Percentiles rank a stretch among this genome's conserved stretches.
Evolutionary conservation across 2,329 filamentous ascomycete genomes (phyloP).

Genomic region (Fusarium tjaetaba): DNA sequence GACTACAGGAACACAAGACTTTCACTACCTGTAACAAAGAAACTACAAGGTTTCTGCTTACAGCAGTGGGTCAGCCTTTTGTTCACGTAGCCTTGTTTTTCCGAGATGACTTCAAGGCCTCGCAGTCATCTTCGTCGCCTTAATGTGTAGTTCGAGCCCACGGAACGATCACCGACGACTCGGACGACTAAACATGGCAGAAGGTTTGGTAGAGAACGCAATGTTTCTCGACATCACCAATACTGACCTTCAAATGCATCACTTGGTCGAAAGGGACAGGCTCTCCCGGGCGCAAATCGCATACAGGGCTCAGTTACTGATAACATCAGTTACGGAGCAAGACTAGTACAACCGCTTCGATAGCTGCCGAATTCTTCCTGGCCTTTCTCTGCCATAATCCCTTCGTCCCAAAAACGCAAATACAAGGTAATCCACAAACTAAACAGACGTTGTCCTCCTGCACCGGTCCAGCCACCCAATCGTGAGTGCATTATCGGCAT

Average conservation of each 20-base stretch:
- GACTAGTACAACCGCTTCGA: neutral
- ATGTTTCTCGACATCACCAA: rapidly evolving
- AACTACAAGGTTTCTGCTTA: rapidly evolving
- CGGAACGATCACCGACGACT: neutral
- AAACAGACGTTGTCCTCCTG: neutral
- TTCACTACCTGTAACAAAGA: neutral
- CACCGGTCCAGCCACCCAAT: neutral
- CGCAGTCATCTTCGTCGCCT: neutral
- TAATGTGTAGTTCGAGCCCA: rapidly evolving
- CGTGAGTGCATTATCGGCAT: rapidly evolving
- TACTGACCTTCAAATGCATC: neutral
- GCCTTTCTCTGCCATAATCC: too few species aligned
- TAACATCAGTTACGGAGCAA: neutral
- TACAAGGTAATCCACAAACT: too few species aligned
- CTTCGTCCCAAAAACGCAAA: neutral
- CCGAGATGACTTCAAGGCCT: neutral
- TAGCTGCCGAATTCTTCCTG: neutral
- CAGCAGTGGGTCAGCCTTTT: neutral
- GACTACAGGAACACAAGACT: too few species aligned
- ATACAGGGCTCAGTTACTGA: neutral
- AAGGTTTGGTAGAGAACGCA: rapidly evolving
- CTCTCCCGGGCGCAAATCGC: rapidly evolving
- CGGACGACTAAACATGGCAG: neutral
- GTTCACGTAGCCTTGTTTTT: neutral
- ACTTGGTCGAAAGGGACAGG: neutral